phyloP scores from a whole-genome alignment of 108 stramenopile genomes.

The Cyclotella sp. region DNA sequence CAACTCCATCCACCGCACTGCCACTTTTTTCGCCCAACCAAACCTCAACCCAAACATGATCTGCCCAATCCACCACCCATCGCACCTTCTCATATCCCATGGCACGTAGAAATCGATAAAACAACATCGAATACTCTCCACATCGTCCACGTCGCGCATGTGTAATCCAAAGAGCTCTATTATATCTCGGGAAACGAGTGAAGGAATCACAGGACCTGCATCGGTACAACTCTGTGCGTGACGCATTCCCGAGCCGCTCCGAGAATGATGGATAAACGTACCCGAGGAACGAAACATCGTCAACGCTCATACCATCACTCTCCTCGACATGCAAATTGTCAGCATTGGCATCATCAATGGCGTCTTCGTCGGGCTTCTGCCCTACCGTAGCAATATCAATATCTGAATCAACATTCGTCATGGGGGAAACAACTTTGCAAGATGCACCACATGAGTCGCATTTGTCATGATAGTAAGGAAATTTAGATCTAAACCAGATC shows the following conservation, averaged over 20 bases:
- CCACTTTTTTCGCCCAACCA: constrained; percentile 11
- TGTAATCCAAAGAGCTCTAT: constrained; percentile 54
- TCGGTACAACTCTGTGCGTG: constrained; percentile 65
- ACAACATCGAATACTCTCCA: constrained; percentile 70
- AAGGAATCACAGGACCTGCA: constrained; percentile 58
- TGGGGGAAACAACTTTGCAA: constrained; percentile 49
- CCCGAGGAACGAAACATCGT: constrained; percentile 58
- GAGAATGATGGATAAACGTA: constrained; percentile 55
- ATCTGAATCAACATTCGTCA: neutral
- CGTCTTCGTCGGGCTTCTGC: neutral
- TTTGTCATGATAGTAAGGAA: constrained; percentile 70
- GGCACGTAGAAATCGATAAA: constrained; percentile 62
- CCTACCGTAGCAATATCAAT: neutral
- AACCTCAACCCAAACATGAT: constrained; percentile 76
- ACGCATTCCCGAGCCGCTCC: constrained; percentile 55
- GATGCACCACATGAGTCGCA: constrained; percentile 65
- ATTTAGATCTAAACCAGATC: constrained; percentile 63
- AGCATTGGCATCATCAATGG: neutral
- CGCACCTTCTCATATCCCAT: constrained; percentile 55
- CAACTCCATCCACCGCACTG: neutral
- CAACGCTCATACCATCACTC: neutral
- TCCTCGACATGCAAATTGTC: constrained; percentile 3
- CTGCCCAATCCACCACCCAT: constrained; percentile 80
- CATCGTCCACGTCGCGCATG: constrained; percentile 58
- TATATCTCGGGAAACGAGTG: constrained; percentile 76